These are phyloP conservation scores for Suillus discolor DNA, from an alignment of 768 basidiomycete species.

Conservation along the genomic window DNA sequence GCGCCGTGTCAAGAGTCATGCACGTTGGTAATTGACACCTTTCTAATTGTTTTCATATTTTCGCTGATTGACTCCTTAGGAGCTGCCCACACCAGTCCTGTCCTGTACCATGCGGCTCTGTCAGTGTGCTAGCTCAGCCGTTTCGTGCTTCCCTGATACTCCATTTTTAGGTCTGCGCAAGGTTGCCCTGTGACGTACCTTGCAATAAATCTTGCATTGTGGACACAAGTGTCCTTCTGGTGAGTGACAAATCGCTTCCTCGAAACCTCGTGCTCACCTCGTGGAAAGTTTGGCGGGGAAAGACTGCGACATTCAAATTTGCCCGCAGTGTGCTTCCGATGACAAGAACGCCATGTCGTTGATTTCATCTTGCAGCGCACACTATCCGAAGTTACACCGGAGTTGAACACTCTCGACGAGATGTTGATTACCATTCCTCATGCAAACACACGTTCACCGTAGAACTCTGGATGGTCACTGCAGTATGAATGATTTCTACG, in stretches of 20 bases:
- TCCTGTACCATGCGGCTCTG: slow-evolving; percentile 69
- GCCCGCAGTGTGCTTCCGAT: slow-evolving; percentile 49
- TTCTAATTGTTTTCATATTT: neutral
- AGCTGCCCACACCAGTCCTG: slow-evolving; percentile 56
- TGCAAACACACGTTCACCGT: slow-evolving; percentile 72
- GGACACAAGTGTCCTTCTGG: slow-evolving; percentile 72
- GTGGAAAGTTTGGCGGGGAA: slow-evolving; percentile 67
- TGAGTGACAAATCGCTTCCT: slow-evolving; percentile 28
- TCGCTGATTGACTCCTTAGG: slow-evolving; percentile 34
- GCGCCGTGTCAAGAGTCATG: slow-evolving; percentile 66
- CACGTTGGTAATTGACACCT: slow-evolving; percentile 43
- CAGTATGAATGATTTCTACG: slow-evolving; percentile 54
- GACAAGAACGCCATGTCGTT: slow-evolving; percentile 45
- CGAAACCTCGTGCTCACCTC: slow-evolving; percentile 2
- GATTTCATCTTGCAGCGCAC: slow-evolving; percentile 60
- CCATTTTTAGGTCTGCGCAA: slow-evolving; percentile 54
- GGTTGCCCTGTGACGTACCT: slow-evolving; percentile 62
- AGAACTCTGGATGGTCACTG: slow-evolving; percentile 70
- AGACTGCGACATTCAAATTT: slow-evolving; percentile 55
- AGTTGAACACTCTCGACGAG: slow-evolving; percentile 44
- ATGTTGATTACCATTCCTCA: slow-evolving; percentile 57
- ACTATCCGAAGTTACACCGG: slow-evolving; percentile 49
- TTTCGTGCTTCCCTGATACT: slow-evolving; percentile 1
- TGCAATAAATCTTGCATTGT: slow-evolving; percentile 54
- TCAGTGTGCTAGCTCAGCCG: slow-evolving; percentile 36